Evolutionary conservation across 441 rosid species (phyloP).

Genomic region (Biscutella laevigata): DNA sequence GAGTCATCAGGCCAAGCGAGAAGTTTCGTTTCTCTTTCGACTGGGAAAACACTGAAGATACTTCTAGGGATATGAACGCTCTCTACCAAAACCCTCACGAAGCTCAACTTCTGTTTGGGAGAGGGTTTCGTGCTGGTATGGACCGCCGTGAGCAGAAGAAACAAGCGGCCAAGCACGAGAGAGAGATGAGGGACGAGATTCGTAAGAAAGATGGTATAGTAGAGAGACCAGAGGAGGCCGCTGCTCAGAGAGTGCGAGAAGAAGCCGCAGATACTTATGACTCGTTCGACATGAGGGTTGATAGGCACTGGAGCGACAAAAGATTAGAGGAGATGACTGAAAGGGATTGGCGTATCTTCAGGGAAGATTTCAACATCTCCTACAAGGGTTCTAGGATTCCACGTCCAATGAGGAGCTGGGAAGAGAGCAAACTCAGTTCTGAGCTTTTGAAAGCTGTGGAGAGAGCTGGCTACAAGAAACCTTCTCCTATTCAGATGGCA

Average conservation of each 20-base stretch:
- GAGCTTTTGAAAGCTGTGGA: constrained; percentile 82
- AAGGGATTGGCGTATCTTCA: constrained; percentile 88
- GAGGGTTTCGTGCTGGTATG: constrained; percentile 91
- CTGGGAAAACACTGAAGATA: constrained; percentile 91
- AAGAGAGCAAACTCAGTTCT: constrained; percentile 59
- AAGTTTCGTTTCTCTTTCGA: constrained; percentile 90
- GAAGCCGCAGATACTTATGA: constrained; percentile 78
- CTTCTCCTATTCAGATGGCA: constrained; percentile 88
- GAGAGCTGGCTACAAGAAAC: constrained; percentile 76
- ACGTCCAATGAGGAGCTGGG: constrained; percentile 85
- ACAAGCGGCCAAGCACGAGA: constrained; percentile 80
- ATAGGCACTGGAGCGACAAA: constrained; percentile 91
- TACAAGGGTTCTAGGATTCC: constrained; percentile 90
- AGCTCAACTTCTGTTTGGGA: constrained; percentile 73
- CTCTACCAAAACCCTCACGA: constrained; percentile 87
- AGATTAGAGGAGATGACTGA: constrained; percentile 84
- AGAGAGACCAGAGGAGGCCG: constrained; percentile 84
- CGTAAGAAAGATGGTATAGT: constrained; percentile 64
- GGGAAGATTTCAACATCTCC: constrained; percentile 87
- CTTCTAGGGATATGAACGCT: constrained; percentile 71
- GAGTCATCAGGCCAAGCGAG: constrained; percentile 88
- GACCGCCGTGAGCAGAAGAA: constrained; percentile 92
- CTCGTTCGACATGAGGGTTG: constrained; percentile 86
- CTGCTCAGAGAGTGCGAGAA: constrained; percentile 58
- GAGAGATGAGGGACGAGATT: constrained; percentile 77